Conservation (phyloP, 495 filamentous ascomycete species). For the Aspergillus affinis region DNA sequence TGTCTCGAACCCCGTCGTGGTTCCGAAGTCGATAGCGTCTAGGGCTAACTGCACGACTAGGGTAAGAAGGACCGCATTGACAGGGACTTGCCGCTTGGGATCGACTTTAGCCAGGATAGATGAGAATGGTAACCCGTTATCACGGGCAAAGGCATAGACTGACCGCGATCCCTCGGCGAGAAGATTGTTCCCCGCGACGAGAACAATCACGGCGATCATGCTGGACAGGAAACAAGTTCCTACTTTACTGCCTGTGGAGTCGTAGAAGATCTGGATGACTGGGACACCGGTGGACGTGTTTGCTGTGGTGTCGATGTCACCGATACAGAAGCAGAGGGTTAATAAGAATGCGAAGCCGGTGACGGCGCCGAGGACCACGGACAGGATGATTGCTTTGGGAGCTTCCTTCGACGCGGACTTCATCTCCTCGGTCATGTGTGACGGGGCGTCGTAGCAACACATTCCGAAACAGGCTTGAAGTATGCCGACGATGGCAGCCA, state of each 20-base stretch:
- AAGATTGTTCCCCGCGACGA: conserved; percentile 42
- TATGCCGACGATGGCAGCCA: conserved; percentile 55
- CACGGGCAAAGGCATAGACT: conserved; percentile 50
- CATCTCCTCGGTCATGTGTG: conserved; percentile 54
- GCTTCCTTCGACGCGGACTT: conserved; percentile 49
- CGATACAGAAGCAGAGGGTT: conserved; percentile 51
- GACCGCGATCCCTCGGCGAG: conserved; percentile 47
- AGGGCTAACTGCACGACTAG: conserved; percentile 53
- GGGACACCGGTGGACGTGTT: conserved; percentile 45
- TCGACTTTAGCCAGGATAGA: conserved; percentile 39
- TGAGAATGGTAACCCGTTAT: conserved; percentile 51
- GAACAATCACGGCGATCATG: conserved; percentile 42
- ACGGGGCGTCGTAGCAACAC: conserved; percentile 51
- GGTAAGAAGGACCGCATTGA: conserved; percentile 51
- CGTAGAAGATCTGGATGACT: conserved; percentile 50
- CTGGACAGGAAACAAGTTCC: conserved; percentile 45
- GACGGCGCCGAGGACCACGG: conserved; percentile 49
- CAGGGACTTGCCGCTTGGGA: conserved; percentile 42
- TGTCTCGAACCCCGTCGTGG: conserved; percentile 56
- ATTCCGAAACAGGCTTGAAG: conserved; percentile 59
- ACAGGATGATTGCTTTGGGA: conserved; percentile 54
- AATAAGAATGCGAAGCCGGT: conserved; percentile 54
- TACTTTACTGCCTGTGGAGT: conserved; percentile 43
- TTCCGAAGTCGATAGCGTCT: conserved; percentile 58
- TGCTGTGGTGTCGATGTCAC: conserved; percentile 43